Base-by-base conservation (phyloP, 2,329 filamentous ascomycete genomes). In the Mollisiaceae sp. region DNA sequence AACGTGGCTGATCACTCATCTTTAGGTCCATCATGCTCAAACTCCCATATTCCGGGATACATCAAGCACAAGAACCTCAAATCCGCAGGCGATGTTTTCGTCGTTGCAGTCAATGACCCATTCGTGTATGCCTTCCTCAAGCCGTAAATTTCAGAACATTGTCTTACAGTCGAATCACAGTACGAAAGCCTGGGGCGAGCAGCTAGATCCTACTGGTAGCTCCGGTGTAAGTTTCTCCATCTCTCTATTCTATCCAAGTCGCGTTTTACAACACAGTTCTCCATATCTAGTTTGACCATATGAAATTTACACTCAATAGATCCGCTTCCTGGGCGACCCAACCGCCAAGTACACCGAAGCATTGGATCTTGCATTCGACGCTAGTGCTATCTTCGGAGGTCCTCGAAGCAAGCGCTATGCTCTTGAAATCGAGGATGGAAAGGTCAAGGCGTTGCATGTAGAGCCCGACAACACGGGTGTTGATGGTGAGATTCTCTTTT, bases 51-150 rank as follows among this genome's bases (percentile, higher is more conserved):
- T 55, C 94, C 94, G 0, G 91, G 91, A 63, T 98, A 93, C 81
- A 90, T 97, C 78, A 89, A 88, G 75, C 91, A 92, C 76, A 85
- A 89, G 63, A 88, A 89, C 77, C 84, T 96, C 72, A 91, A 91
- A 81, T 83, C 89, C 67, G 92, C 91, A 36, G 94, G 93, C 58
- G 84, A 91, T 74, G 91, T 97, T 55, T 97, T 96, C 75, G 92
- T 98, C 47, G 88, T 98, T 64, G 89, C 91, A 18, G 94, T 97
- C 76, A 98, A 98, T 77, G 94, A 98, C 77, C 87, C 93, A 22
- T 97, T 97, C 77, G 94, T 97, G 91, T 96, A 83, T 80, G 91
- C 81, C 32, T 56, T 32, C 3, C 11, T 15, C 20, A 55, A n/a
- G 38, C 24, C 56, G 4, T n/a, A 4, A 3, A 32, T 18, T 18